Percentiles rank a stretch among this genome's conserved stretches.
These are phyloP conservation scores for Maudiozyma humilis DNA, from an alignment of 1,139 yeast genomes.

Conservation along the genomic window DNA sequence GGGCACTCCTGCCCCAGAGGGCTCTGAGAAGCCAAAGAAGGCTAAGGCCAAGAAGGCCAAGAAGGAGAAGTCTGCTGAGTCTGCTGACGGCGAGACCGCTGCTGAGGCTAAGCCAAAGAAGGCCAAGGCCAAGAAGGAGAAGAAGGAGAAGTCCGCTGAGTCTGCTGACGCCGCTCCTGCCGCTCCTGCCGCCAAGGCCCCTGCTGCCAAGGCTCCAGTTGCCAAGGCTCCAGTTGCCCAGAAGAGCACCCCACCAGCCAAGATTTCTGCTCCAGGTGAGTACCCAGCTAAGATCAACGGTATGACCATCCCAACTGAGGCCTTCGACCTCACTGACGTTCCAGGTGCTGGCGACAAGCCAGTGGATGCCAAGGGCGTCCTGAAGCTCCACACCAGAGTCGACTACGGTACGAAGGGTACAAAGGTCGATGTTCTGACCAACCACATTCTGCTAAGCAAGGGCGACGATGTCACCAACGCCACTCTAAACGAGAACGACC, in stretches of 20 bases:
- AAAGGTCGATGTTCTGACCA: conserved; percentile 16
- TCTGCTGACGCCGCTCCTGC: background rate
- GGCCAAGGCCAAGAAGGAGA: conserved; percentile 4
- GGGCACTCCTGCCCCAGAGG: background rate
- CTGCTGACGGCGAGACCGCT: background rate
- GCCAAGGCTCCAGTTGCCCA: conserved; percentile 1
- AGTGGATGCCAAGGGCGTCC: conserved; percentile 5
- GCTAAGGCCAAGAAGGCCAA: conserved; percentile 1
- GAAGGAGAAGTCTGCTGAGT: background rate
- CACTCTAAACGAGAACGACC: conserved; percentile 6
- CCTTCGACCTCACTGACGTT: conserved; percentile 9
- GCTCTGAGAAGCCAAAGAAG: conserved; percentile 1
- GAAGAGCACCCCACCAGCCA: conserved; percentile 1
- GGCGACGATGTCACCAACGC: conserved; percentile 15
- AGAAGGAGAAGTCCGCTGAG: conserved; percentile 2
- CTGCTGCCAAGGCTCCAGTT: background rate
- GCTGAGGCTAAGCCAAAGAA: conserved; percentile 1
- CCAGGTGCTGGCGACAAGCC: conserved; percentile 6
- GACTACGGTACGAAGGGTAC: conserved; percentile 23
- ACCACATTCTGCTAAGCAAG: conserved; percentile 10
- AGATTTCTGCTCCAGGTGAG: conserved; percentile 4
- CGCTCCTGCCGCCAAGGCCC: background rate
- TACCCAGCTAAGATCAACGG: background rate
- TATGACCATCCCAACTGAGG: conserved; percentile 6
- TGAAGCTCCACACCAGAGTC: conserved; percentile 12